Percentiles rank a stretch among this genome's conserved stretches.
phyloP scores from a whole-genome alignment of 305 asterid genomes.

The Plantago rigida region DNA sequence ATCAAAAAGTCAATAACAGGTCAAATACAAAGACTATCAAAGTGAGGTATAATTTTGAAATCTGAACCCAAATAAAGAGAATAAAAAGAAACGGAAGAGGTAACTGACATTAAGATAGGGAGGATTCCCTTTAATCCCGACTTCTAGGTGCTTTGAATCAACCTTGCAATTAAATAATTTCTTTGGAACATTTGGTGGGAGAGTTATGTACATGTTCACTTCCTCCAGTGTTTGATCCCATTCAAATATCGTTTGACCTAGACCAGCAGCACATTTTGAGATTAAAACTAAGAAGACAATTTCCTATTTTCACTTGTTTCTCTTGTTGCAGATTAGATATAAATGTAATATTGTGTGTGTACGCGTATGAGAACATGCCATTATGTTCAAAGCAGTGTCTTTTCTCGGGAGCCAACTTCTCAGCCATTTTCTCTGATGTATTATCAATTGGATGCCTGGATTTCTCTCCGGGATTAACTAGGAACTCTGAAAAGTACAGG shows the following conservation, averaged over 20 bases:
- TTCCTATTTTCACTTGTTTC: neutral
- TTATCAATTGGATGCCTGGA: neutral
- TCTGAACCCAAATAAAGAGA: too few relatives aligned
- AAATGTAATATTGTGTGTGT: neutral
- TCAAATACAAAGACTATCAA: constrained; percentile 5
- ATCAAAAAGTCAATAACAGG: constrained; percentile 8
- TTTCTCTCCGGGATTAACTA: neutral
- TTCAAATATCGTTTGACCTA: constrained; percentile 87
- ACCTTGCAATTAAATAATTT: constrained; percentile 67
- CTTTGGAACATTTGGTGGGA: constrained; percentile 73
- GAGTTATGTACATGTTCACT: constrained; percentile 76
- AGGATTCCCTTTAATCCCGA: constrained; percentile 91
- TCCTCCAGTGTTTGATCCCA: constrained; percentile 98
- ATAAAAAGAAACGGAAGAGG: constrained; percentile 4
- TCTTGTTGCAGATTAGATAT: neutral
- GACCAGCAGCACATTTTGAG: constrained; percentile 22
- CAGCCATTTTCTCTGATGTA: constrained; percentile 38
- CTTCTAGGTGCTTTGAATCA: constrained; percentile 72
- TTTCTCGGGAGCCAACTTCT: constrained; percentile 81
- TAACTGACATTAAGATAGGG: constrained; percentile 71
- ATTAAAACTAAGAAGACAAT: neutral
- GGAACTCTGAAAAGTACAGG: neutral
- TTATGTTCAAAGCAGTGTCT: constrained; percentile 65
- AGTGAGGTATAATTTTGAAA: neutral
- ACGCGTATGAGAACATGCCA: constrained; percentile 33